Base-by-base conservation (phyloP, 2,329 filamentous ascomycete genomes). In the Graphium sp. region DNA sequence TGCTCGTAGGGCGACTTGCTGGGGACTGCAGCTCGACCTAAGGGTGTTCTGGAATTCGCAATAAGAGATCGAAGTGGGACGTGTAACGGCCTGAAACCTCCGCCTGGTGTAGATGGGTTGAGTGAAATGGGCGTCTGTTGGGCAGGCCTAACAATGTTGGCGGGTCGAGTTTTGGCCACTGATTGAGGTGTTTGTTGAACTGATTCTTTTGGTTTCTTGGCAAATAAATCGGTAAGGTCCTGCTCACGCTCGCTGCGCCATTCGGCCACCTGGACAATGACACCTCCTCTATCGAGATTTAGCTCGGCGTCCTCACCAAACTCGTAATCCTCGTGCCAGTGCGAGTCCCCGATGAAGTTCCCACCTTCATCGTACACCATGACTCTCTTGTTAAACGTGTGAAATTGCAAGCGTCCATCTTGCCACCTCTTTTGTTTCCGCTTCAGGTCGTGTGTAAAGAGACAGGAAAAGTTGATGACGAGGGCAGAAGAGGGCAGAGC, bases 371-470 rank as follows among this genome's bases (percentile, higher is more conserved):
- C 84, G 41, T 89, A 87, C 6, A 91, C 80, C 81, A 94, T 91
- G 34, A 89, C 60, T 5, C 82, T 73, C 45, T 74, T 81, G 55
- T 94, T 94, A 66, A 92, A 93, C 1, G 79, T 77, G 45, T 94
- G 85, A 38, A 77, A 92, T 37, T 77, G 79, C 35, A 94, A 66
- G 29, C 73, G 73, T 20, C 87, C 85, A 74, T 94, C 85, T 43
- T 92, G 82, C 85, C 85, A 94, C 35, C 81, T 64, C 48, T 94
- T 94, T 40, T 82, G 74, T 54, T 94, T 94, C 32, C 81, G 73
- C 29, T 74, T 72, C 23, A 92, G 49, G 45, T 94, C 85, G 45
- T 81, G 72, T 2, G 84, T 91, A 51, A 81, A 94, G 5, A 94
- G 71, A 48, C 85, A 94, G 35, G 70, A 65, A 49, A 77, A 91